Percentiles rank a stretch among this genome's conserved stretches.
Evolutionary conservation across 805 yeast genomes (phyloP).

Genomic region (Monosporozyma siamensis): DNA sequence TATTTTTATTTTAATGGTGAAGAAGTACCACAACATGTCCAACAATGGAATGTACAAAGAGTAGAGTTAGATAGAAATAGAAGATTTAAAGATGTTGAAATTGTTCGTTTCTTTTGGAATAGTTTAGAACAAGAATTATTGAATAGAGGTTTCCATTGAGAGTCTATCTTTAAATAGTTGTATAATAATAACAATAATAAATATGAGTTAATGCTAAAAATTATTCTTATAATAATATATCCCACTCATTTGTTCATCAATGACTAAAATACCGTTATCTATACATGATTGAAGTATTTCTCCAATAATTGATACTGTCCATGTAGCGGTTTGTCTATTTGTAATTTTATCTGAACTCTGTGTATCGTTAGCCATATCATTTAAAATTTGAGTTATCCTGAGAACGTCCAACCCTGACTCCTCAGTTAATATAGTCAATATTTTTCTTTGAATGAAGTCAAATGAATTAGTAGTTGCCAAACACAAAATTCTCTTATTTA

Average conservation of each 20-base stretch:
- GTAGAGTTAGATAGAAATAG: conserved; percentile 71
- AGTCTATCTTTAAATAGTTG: neutral
- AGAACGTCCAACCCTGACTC: conserved; percentile 26
- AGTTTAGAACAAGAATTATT: conserved; percentile 65
- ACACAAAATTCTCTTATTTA: conserved; percentile 31
- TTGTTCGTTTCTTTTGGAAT: conserved; percentile 79
- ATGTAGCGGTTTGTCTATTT: conserved; percentile 16
- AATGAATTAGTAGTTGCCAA: conserved; percentile 26
- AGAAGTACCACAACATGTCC: conserved; percentile 60
- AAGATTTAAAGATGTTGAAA: conserved; percentile 83
- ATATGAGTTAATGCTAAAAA: conserved; percentile 9
- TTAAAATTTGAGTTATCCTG: conserved; percentile 20
- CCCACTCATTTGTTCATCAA: conserved; percentile 64
- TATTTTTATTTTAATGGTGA: conserved; percentile 72
- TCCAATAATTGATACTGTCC: conserved; percentile 56
- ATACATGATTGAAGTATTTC: conserved; percentile 58
- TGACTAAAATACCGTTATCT: conserved; percentile 45
- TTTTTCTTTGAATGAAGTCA: conserved; percentile 22
- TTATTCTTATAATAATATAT: conserved; percentile 50
- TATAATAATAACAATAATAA: neutral
- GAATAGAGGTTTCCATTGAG: conserved; percentile 40
- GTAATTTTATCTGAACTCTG: neutral
- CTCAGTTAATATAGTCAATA: conserved; percentile 18
- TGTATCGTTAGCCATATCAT: conserved; percentile 9
- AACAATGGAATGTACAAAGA: conserved; percentile 82